Conservation (phyloP, 805 yeast species). For the Ogataea pini region DNA sequence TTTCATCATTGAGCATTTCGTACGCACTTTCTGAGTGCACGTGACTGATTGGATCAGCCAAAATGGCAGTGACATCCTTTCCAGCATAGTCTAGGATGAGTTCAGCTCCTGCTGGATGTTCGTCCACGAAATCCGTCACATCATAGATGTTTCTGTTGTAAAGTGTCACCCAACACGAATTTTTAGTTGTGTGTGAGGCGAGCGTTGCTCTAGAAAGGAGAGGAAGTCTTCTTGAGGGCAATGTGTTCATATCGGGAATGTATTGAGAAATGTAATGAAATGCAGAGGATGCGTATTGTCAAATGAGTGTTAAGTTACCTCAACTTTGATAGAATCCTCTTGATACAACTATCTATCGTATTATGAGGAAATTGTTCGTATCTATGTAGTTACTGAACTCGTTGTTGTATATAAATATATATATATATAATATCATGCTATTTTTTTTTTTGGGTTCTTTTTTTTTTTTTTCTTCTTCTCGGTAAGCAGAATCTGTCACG, state of each 20-base stretch:
- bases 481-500: no score
- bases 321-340: no score
- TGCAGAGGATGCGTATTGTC: no score
- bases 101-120: constrained; percentile 71
- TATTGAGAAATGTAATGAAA: no score
- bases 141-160: constrained; percentile 81
- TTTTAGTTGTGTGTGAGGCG: constrained; percentile 48
- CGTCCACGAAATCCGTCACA: constrained; percentile 70
- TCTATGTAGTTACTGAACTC: no score
- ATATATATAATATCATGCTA: not conserved
- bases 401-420: not conserved
- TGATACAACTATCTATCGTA: no score
- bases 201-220: constrained; percentile 57
- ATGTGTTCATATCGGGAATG: constrained; percentile 1
- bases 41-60: constrained; percentile 71
- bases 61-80: constrained; percentile 64
- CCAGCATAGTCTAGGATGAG: constrained; percentile 60
- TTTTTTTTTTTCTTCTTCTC: not conserved
- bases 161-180: constrained; percentile 79
- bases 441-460: not conserved
- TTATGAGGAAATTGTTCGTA: no score
- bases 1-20: constrained; percentile 84
- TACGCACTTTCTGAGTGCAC: constrained; percentile 85
- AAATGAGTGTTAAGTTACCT: no score
- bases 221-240: constrained; percentile 44